A percentile compares a stretch with the other conserved stretches of the same genome.
Evolutionary conservation across 768 basidiomycete genomes (phyloP).

Genomic region (Mycena vulgaris): DNA sequence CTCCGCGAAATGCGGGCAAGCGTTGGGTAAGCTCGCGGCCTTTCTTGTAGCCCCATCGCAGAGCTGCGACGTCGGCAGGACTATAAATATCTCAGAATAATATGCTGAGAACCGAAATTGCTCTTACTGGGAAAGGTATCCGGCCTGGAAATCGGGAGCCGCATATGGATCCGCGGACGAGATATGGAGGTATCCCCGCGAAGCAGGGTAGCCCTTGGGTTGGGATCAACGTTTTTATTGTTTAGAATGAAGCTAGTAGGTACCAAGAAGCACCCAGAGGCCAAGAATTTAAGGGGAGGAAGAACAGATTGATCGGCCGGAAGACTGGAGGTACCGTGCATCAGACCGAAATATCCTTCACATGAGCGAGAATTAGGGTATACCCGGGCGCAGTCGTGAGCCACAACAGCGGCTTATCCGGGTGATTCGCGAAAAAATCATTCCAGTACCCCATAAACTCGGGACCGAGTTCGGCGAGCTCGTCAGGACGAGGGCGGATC

Average conservation of each 20-base stretch:
- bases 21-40: slow-evolving; percentile 38
- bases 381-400: slow-evolving; percentile 14
- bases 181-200: slow-evolving; percentile 40
- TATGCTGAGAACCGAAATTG: background rate
- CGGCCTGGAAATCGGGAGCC: slow-evolving; percentile 33
- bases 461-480: slow-evolving; percentile 40
- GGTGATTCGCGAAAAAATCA: slow-evolving; percentile 28
- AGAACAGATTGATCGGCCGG: background rate
- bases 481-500: slow-evolving; percentile 41
- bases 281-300: background rate
- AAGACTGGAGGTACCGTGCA: background rate
- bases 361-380: background rate
- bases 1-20: background rate
- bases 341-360: too few relatives aligned
- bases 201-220: slow-evolving; percentile 33
- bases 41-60: slow-evolving; percentile 47
- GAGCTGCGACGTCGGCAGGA: slow-evolving; percentile 43
- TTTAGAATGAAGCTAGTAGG: too few relatives aligned
- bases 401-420: slow-evolving; percentile 42
- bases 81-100: slow-evolving; percentile 32
- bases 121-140: slow-evolving; percentile 18
- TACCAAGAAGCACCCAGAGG: background rate
- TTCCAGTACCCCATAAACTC: slow-evolving; percentile 42
- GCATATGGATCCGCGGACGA: slow-evolving; percentile 26
- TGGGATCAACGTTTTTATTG: too few relatives aligned